A percentile compares a stretch with the other conserved stretches of the same genome.
Conservation (phyloP, 1,284 basidiomycete genomes). For the Microbotryomycetes sp. region DNA sequence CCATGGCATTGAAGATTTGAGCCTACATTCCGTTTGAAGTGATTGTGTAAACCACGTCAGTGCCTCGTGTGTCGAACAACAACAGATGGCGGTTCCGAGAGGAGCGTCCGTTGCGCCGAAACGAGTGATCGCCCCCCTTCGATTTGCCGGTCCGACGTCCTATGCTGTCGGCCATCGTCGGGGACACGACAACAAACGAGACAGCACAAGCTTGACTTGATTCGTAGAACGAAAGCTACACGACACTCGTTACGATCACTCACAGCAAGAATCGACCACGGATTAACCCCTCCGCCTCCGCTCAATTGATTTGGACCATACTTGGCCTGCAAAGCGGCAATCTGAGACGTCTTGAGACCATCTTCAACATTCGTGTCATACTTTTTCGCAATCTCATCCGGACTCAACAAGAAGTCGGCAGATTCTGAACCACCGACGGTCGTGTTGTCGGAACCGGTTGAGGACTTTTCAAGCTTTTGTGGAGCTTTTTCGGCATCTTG, state of each 20-base stretch:
- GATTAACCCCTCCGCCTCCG: constrained; percentile 39
- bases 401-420: constrained; percentile 24
- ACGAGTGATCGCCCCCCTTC: too few species aligned
- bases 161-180: too few species aligned
- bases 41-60: too few species aligned
- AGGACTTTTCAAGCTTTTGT: neutral
- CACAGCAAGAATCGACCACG: constrained; percentile 19
- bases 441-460: constrained; percentile 8
- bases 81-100: too few species aligned
- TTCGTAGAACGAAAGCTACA: neutral
- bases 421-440: constrained; percentile 8
- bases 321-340: constrained; percentile 34
- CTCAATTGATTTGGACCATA: constrained; percentile 46
- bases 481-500: neutral
- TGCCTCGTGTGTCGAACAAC: too few species aligned
- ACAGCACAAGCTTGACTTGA: too few species aligned
- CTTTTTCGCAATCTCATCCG: constrained; percentile 11
- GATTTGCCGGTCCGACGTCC: too few species aligned
- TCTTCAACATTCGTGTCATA: constrained; percentile 18
- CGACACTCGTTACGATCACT: neutral
- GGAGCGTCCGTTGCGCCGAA: too few species aligned
- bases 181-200: too few species aligned
- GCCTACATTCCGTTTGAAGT: constrained; percentile 1
- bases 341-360: constrained; percentile 40
- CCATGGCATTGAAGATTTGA: constrained; percentile 44